Evolutionary conservation across 1,139 yeast species (phyloP), one percentile per base, ranked within the genome.

Genomic region (Eremothecium coryli): DNA sequence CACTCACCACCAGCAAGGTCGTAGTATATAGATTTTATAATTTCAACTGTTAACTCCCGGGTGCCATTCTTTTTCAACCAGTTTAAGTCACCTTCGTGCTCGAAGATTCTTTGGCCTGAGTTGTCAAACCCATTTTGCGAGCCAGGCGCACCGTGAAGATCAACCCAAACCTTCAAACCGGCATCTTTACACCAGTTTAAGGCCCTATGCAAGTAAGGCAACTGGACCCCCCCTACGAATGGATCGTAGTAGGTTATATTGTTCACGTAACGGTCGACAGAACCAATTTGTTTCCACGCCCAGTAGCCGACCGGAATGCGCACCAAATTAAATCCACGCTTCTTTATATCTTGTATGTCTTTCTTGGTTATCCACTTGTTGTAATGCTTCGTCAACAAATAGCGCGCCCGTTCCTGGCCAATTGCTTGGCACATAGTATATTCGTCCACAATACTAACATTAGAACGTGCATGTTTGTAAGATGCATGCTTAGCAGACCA

Each of bases 51-150:
- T 9, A 23, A n/a, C 13, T 64, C 59, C 8, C 68, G 56, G 42
- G 73, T 61, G 30, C 58, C 62, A 1, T 64, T 58, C 10, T 56
- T 47, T 23, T 61, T 54, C 48, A 70, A 68, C 82, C 82, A 76
- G 4, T 66, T 66, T 7, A 73, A 64, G 22, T 42, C 42, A 18
- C 44, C 33, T 17, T 40, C 43, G 10, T 10, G 9, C 9, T 20
- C 22, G 7, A 23, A 12, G 22, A 27, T n/a, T 48, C 81, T 62
- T 32, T 60, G 54, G 1, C 84, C 84, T 3, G 80, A 73, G 51
- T 76, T 76, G 46, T 76, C 82, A 51, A 76, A 76, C n/a, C 82
- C 82, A 51, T 76, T 76, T 47, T 76, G 82, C 2, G 80, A 71
- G 1, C 80, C 80, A 2, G 82, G 82, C 6, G 67, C 73, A 17